These are phyloP conservation scores for Canna indica DNA, from an alignment of 176 grass and related monocot species.

Conservation along the genomic window DNA sequence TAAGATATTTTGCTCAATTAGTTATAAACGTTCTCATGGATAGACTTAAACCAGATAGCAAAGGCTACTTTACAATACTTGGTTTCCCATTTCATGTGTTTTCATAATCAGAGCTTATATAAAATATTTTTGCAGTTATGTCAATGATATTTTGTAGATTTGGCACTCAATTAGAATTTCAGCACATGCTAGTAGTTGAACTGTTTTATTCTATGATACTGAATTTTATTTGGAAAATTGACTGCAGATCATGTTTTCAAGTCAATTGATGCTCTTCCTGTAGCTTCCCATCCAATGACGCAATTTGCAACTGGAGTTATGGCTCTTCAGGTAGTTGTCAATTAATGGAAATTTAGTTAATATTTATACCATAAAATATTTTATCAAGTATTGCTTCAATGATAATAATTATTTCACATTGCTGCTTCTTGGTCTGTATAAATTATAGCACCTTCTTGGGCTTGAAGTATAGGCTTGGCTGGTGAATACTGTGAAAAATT, in stretches of 20 bases:
- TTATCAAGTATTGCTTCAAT: too few species aligned
- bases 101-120: too few species aligned
- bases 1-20: neutral
- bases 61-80: too few species aligned
- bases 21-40: too few species aligned
- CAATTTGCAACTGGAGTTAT: constrained; percentile 91
- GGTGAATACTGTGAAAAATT: too few species aligned
- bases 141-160: neutral
- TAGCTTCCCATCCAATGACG: constrained; percentile 89
- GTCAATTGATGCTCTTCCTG: constrained; percentile 78
- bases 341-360: neutral
- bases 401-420: too few species aligned
- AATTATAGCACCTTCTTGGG: too few species aligned
- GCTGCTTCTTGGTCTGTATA: too few species aligned
- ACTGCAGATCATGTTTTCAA: constrained; percentile 76
- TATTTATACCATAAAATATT: too few species aligned
- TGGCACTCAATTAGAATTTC: neutral
- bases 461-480: too few species aligned
- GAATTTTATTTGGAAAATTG: constrained; percentile 14
- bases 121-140: neutral
- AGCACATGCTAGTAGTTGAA: neutral
- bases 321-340: constrained; percentile 68
- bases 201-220: neutral
- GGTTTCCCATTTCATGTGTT: too few species aligned
- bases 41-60: too few species aligned